Evolutionary conservation across 306 rosid genomes (phyloP), one percentile per base, ranked within the genome.

Genomic region (Fagus sylvatica): DNA sequence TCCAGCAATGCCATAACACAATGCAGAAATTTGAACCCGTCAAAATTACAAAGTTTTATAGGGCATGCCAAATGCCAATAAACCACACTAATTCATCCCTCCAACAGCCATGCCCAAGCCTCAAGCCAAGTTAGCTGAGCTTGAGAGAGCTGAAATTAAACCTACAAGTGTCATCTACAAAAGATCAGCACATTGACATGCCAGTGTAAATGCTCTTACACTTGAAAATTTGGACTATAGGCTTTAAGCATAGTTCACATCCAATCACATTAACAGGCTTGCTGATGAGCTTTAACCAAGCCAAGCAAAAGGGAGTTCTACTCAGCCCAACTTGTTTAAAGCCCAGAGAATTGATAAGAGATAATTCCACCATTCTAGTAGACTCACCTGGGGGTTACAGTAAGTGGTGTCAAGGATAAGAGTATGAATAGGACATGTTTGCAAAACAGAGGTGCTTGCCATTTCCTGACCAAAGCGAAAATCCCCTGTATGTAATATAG

Each of bases 341-440:
- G 43, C 69, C 69, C 69, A 62, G 11, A 34, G 51, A 46, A 8
- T 46, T 8, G 51, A 46, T 46, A 9, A 57, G 33, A 85, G 49
- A 73, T 43, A 11, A 78, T 55, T 78, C 43, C 62, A 19, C 33
- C 32, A 67, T 74, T 74, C 42, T 75, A 8, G 75, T 59, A 81
- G 74, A 85, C 83, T 92, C 74, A 90, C 98, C 92, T 90, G 97
- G 59, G 97, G 91, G 68, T 90, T 86, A 72, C 98, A 94, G 83
- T 94, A 94, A 66, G 97, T 94, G 75, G 98, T 92, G 75, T 92
- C 98, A 74, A 94, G 97, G 85, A 92, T 87, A 36, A 94, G 86
- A 6, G 97, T 92, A 71, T 89, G 87, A 60, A 94, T 87, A 51
- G 83, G 83, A 83, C 86, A 73, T 48, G 74, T 74, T 78, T 39